These are phyloP conservation scores for Raphanus hybrid DNA, from an alignment of 441 rosid genomes.

Conservation along the genomic window DNA sequence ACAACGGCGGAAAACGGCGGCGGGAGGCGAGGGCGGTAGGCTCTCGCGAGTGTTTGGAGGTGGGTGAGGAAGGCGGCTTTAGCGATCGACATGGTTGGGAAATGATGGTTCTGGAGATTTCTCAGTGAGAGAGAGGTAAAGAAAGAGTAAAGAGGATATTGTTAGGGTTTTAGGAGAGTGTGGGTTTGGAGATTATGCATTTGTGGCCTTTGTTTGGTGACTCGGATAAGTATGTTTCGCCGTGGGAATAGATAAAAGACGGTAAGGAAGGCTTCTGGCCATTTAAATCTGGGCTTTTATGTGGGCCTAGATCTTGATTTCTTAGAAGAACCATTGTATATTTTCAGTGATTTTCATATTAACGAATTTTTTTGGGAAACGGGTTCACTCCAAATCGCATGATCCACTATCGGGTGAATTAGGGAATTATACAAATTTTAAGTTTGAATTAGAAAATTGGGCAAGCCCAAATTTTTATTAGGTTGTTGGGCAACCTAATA, in stretches of 20 bases:
- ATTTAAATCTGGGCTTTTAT: background rate
- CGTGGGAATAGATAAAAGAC: background rate
- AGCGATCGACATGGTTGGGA: constrained; percentile 58
- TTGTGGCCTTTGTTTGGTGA: constrained; percentile 34
- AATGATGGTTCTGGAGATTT: background rate
- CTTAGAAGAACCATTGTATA: background rate
- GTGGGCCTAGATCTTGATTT: background rate
- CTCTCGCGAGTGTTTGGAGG: constrained; percentile 49
- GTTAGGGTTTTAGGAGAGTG: constrained; percentile 39
- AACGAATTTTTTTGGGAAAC: background rate
- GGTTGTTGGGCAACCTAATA: no score
- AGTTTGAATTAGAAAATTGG: no score
- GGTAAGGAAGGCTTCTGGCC: background rate
- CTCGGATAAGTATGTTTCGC: constrained; percentile 18
- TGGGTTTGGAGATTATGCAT: constrained; percentile 15
- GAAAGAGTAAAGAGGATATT: background rate
- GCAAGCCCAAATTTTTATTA: no score
- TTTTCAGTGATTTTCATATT: background rate
- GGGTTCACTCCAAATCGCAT: background rate
- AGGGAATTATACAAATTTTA: no score
- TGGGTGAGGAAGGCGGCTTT: constrained; percentile 57
- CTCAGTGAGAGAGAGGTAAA: constrained; percentile 3
- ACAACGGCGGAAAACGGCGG: constrained; percentile 43
- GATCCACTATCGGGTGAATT: no score
- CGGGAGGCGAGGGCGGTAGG: constrained; percentile 31